Conservation (phyloP, 441 rosid species). For the Mallotus japonicus region DNA sequence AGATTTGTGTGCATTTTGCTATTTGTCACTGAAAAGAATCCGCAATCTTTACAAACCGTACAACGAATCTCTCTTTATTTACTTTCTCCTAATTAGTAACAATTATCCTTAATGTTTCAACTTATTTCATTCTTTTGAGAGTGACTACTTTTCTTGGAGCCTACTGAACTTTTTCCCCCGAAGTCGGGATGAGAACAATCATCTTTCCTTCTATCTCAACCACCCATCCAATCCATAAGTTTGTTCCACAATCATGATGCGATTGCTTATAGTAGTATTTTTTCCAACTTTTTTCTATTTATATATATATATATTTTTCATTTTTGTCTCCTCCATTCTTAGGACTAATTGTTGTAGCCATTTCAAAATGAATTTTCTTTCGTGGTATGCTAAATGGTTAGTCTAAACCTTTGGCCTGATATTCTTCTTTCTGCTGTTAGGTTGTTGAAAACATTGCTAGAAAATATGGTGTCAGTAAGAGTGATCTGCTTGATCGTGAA, state of each 20-base stretch:
- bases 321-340: not conserved
- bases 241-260: not conserved
- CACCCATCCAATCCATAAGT: not conserved
- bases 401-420: slow-evolving; percentile 17
- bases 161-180: not conserved
- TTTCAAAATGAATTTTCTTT: not conserved
- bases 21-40: not conserved
- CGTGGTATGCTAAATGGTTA: not conserved
- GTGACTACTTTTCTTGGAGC: not conserved
- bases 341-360: not conserved
- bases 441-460: slow-evolving; percentile 83
- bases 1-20: not conserved
- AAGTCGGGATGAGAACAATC: not conserved
- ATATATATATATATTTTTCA: too few relatives aligned
- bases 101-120: not conserved
- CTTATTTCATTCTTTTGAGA: too few relatives aligned
- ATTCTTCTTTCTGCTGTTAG: slow-evolving; percentile 34
- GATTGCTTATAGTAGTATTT: not conserved
- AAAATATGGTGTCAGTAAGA: slow-evolving; percentile 78
- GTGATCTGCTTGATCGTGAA: slow-evolving; percentile 85
- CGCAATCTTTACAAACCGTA: not conserved
- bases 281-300: too few relatives aligned
- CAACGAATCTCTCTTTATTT: not conserved
- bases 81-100: not conserved
- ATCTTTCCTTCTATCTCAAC: not conserved